These are phyloP conservation scores for Tagetes patula DNA, from an alignment of 129 eudicot species.

Conservation along the genomic window DNA sequence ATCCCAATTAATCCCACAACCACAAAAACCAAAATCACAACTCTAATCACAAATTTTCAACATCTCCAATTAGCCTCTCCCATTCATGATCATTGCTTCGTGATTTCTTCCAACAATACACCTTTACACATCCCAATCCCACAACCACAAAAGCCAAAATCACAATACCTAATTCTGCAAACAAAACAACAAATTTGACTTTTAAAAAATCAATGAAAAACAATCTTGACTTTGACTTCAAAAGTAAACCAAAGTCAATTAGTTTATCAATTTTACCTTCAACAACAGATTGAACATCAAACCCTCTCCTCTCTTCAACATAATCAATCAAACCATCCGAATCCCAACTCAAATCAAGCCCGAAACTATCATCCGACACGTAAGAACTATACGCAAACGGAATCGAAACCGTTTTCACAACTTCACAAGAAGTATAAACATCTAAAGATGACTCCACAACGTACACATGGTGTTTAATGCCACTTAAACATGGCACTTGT, in stretches of 20 bases:
- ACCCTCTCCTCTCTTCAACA: constrained; percentile 25
- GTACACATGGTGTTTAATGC: constrained; percentile 40
- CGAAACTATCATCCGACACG: constrained; percentile 53
- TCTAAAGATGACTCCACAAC: constrained; percentile 40
- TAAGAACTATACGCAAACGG: constrained; percentile 54
- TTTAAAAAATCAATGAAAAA: background rate
- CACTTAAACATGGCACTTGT: constrained; percentile 48
- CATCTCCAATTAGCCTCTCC: constrained; percentile 37
- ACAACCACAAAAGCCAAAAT: constrained; percentile 33
- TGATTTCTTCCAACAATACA: constrained; percentile 27
- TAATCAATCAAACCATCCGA: constrained; percentile 14
- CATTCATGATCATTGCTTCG: constrained; percentile 23
- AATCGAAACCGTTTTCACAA: constrained; percentile 40
- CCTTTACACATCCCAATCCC: constrained; percentile 28
- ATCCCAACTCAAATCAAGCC: constrained; percentile 58
- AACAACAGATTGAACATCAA: constrained; percentile 21
- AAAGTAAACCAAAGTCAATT: constrained; percentile 2
- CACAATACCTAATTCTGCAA: constrained; percentile 37
- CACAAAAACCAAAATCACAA: background rate
- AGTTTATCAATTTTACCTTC: constrained; percentile 35
- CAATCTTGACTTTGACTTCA: constrained; percentile 27
- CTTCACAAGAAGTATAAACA: constrained; percentile 36
- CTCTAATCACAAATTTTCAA: constrained; percentile 27
- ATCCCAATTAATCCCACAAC: no score
- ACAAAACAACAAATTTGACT: constrained; percentile 5